A percentile compares a stretch with the other conserved stretches of the same genome.
phyloP scores from a whole-genome alignment of 2,329 filamentous ascomycete species.

The Penicillium sp. region DNA sequence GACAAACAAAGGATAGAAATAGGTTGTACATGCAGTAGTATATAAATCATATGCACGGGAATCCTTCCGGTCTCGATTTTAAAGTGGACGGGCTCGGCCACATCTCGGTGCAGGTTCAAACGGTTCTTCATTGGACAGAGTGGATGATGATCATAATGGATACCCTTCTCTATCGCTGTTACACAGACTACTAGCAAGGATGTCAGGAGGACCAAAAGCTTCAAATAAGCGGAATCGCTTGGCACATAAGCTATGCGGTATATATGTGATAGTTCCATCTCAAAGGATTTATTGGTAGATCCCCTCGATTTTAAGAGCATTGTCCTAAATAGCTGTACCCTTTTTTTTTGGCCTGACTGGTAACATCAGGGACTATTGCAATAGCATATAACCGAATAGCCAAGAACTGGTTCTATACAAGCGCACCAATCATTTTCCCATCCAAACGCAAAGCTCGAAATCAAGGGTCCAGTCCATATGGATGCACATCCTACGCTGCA shows the following conservation, averaged over 20 bases:
- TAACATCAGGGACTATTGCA: background rate
- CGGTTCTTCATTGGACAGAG: background rate
- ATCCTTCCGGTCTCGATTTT: conserved; percentile 5
- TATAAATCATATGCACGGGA: conserved; percentile 2
- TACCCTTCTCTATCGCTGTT: background rate
- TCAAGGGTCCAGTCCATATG: background rate
- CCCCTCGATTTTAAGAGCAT: background rate
- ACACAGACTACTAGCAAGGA: background rate
- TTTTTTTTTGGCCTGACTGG: background rate
- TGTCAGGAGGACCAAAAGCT: background rate
- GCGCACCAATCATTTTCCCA: background rate
- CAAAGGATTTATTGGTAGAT: background rate
- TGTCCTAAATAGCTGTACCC: background rate
- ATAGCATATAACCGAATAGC: background rate
- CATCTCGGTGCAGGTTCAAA: background rate
- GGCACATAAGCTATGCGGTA: background rate
- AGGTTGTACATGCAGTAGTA: background rate
- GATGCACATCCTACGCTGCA: conserved; percentile 9
- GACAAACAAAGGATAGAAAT: background rate
- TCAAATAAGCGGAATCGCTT: background rate
- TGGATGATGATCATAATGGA: background rate
- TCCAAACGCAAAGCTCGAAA: background rate
- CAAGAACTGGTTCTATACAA: background rate
- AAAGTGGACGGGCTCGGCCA: background rate
- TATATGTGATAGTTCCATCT: background rate